Base-by-base conservation (phyloP, 108 stramenopile genomes). In the Poteriospumella lacustris region DNA sequence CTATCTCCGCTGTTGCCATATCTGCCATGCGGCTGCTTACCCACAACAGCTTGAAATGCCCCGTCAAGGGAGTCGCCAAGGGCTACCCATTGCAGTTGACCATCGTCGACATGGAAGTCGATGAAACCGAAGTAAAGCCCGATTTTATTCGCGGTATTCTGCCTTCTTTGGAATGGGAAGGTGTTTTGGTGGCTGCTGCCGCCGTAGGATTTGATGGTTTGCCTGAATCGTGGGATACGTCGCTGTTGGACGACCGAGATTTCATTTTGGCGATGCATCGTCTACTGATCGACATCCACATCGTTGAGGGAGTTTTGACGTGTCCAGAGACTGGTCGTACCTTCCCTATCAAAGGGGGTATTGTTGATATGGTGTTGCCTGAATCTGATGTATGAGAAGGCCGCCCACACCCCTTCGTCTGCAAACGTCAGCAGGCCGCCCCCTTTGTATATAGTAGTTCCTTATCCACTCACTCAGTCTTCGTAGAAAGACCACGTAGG, bases 181-280 rank as follows among this genome's bases (percentile, higher is more conserved):
- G 9, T 12, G 70, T 73, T 5, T 24, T 36, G 28, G 12, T 73
- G 12, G 70, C 41, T 73, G 70, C 70, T 52, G 28, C 9, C 31
- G 70, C 70, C 31, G 33, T 73, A 33, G 70, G 70, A 33, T 73
- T 73, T 9, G n/a, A 73, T 26, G 70, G 70, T 28, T 28, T 73
- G 5, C 70, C 70, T 5, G n/a, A 39, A 12, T 26, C 9, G 28
- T 44, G 26, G 5, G 33, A 56, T 73, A 38, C 26, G 15, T 5
- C 26, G 31, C 31, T 42, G 9, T 24, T 73, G 12, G 15, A 9
- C 3, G 70, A 73, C 36, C 40, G 36, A 42, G 36, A 39, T 3
- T 73, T 73, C 36, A 5, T 73, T 42, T 3, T 33, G 42, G 70
- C 70, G 26, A 73, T 73, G 70, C 70, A 73, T 42, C 36, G 41